Evolutionary conservation across 768 basidiomycete species (phyloP).

Genomic region (Guyanaporus albipodus): DNA sequence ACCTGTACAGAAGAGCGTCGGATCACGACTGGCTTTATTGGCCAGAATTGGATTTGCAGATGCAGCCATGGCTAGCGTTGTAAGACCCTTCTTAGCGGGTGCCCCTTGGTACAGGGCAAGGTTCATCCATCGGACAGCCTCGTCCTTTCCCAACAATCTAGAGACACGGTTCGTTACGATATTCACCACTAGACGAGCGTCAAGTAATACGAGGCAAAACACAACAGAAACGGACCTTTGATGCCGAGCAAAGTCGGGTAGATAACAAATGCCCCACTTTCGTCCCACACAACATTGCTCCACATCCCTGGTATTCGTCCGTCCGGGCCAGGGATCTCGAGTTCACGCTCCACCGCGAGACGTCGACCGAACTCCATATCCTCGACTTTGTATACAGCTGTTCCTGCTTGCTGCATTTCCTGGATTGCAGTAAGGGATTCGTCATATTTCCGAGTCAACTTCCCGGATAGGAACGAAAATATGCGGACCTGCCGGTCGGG

Average conservation of each 20-base stretch:
- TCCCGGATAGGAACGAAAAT: conserved; percentile 88
- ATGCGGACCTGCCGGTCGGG: conserved; percentile 93
- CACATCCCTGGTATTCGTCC: conserved; percentile 70
- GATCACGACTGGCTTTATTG: conserved; percentile 79
- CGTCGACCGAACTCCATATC: conserved; percentile 99
- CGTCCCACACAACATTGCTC: conserved; percentile 95
- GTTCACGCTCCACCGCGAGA: conserved; percentile 87
- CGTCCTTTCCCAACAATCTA: conserved; percentile 88
- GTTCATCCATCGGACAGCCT: conserved; percentile 87
- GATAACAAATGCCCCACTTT: conserved; percentile 90
- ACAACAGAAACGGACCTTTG: conserved; percentile 59
- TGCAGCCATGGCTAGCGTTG: conserved; percentile 90
- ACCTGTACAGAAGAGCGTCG: conserved; percentile 88
- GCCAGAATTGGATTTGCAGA: conserved; percentile 94
- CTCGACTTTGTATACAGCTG: conserved; percentile 86
- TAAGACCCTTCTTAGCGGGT: conserved; percentile 80
- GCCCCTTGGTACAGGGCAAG: conserved; percentile 90
- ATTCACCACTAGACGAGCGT: conserved; percentile 69
- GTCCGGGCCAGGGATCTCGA: conserved; percentile 79
- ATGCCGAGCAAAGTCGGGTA: conserved; percentile 94
- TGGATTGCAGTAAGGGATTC: conserved; percentile 90
- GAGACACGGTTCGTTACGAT: conserved; percentile 90
- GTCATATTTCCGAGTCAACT: conserved; percentile 89
- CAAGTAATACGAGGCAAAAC: neutral
- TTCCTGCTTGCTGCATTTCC: conserved; percentile 99